A percentile compares a stretch with the other conserved stretches of the same genome.
Evolutionary conservation across 371 early-diverging fungal genomes (phyloP).

Genomic region (Gilbertella persicaria): DNA sequence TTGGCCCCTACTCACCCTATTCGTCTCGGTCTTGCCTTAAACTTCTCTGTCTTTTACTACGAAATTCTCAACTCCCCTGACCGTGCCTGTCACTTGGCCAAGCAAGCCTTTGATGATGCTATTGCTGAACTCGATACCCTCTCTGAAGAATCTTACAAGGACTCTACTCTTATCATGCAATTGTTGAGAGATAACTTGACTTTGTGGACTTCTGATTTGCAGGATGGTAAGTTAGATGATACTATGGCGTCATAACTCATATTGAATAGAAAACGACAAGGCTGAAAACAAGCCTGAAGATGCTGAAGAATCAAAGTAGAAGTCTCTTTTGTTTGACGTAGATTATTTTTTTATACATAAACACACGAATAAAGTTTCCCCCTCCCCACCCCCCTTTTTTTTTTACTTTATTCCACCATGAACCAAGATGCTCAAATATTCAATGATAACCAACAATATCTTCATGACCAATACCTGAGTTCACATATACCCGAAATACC

Average conservation of each 20-base stretch:
- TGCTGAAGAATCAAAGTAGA: conserved; percentile 39
- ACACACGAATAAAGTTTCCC: too few species aligned
- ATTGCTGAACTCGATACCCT: conserved; percentile 97
- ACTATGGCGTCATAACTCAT: too few species aligned
- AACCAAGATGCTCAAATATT: conserved; percentile 36
- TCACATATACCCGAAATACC: conserved; percentile 1
- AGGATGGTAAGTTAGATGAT: conserved; percentile 62
- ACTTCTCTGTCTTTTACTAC: conserved; percentile 99
- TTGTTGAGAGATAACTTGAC: conserved; percentile 99
- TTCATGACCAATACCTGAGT: conserved; percentile 18
- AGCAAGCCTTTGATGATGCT: conserved; percentile 99
- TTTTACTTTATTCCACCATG: conserved; percentile 18
- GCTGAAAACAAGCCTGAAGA: conserved; percentile 36
- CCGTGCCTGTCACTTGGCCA: conserved; percentile 98
- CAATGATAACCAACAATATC: conserved; percentile 21
- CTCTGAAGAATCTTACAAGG: conserved; percentile 99
- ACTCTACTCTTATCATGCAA: conserved; percentile 99
- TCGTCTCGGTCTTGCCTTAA: conserved; percentile 98
- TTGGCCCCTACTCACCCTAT: conserved; percentile 98
- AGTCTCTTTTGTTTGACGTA: too few species aligned
- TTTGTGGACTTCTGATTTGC: conserved; percentile 98
- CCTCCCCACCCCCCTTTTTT: neutral
- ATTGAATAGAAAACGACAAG: conserved; percentile 39
- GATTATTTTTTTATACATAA: too few species aligned
- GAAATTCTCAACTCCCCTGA: conserved; percentile 99